Conservation (phyloP, 495 filamentous ascomycete genomes). For the Aspergillus nanangensis region DNA sequence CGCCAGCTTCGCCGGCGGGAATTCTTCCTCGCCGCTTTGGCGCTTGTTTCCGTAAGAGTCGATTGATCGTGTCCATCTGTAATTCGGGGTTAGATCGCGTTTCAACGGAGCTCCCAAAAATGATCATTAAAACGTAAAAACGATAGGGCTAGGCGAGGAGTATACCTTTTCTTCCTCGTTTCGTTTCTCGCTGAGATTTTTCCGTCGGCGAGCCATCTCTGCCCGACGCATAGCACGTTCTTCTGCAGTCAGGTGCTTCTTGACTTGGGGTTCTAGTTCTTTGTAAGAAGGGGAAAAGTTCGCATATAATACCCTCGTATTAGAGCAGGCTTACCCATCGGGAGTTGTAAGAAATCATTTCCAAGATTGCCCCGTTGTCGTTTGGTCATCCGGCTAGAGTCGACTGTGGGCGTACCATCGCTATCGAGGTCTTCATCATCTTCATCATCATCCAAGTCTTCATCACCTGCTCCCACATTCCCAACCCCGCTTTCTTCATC, state of each 20-base stretch:
- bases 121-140: background rate
- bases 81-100: constrained; percentile 7
- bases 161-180: constrained; percentile 97
- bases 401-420: constrained; percentile 53
- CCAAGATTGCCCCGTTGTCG: constrained; percentile 72
- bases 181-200: constrained; percentile 96
- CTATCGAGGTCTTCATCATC: constrained; percentile 62
- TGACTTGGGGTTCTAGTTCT: constrained; percentile 76
- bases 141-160: background rate
- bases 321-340: constrained; percentile 56
- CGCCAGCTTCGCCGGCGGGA: constrained; percentile 42
- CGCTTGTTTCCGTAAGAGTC: constrained; percentile 90
- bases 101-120: background rate
- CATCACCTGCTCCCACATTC: constrained; percentile 36
- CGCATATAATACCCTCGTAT: background rate
- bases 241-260: constrained; percentile 88
- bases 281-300: constrained; percentile 11
- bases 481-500: constrained; percentile 44
- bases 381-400: constrained; percentile 82
- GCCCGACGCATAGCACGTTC: constrained; percentile 92
- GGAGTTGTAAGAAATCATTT: constrained; percentile 75
- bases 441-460: constrained; percentile 56
- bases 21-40: constrained; percentile 69
- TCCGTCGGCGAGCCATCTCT: constrained; percentile 92
- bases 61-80: constrained; percentile 96